Percentiles rank a stretch among this genome's conserved stretches.
Evolutionary conservation across 192 early-diverging fungal species (phyloP).

Genomic region (Spizellomyces sp.): DNA sequence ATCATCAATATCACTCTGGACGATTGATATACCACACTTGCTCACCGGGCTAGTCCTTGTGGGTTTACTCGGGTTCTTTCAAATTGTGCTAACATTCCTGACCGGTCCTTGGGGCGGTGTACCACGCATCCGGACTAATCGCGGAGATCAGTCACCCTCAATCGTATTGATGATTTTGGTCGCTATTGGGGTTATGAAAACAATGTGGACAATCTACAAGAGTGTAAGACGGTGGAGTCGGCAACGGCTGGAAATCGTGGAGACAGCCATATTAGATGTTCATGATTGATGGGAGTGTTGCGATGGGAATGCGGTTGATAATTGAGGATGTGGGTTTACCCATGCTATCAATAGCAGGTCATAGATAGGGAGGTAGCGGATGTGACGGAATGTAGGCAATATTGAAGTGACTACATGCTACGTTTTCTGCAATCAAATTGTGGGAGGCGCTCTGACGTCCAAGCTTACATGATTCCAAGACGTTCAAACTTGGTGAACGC

Average conservation of each 20-base stretch:
- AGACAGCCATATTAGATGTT: slow-evolving; percentile 22
- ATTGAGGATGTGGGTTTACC: too few relatives aligned
- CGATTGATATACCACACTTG: slow-evolving; percentile 20
- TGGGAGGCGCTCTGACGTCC: too few relatives aligned
- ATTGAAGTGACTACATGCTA: too few relatives aligned
- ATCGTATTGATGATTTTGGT: slow-evolving; percentile 13
- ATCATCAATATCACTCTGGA: slow-evolving; percentile 1
- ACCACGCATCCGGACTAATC: slow-evolving; percentile 1
- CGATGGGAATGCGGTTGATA: too few relatives aligned
- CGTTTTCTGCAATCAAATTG: too few relatives aligned
- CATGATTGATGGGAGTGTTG: too few relatives aligned
- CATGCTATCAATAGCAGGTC: too few relatives aligned
- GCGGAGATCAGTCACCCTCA: background rate
- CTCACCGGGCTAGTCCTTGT: slow-evolving; percentile 18
- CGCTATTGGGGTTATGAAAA: slow-evolving; percentile 20
- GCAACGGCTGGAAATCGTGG: background rate
- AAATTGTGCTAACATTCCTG: slow-evolving; percentile 12
- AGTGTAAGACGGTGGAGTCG: slow-evolving; percentile 16
- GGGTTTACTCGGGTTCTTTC: slow-evolving; percentile 25
- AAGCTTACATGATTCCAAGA: too few relatives aligned
- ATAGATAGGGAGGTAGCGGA: too few relatives aligned
- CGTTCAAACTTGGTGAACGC: too few relatives aligned
- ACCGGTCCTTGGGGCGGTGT: slow-evolving; percentile 12
- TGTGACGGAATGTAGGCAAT: too few relatives aligned
- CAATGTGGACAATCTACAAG: slow-evolving; percentile 24